Conservation (phyloP, 2,329 filamentous ascomycete genomes). For the Pseudogymnoascus sp. region DNA sequence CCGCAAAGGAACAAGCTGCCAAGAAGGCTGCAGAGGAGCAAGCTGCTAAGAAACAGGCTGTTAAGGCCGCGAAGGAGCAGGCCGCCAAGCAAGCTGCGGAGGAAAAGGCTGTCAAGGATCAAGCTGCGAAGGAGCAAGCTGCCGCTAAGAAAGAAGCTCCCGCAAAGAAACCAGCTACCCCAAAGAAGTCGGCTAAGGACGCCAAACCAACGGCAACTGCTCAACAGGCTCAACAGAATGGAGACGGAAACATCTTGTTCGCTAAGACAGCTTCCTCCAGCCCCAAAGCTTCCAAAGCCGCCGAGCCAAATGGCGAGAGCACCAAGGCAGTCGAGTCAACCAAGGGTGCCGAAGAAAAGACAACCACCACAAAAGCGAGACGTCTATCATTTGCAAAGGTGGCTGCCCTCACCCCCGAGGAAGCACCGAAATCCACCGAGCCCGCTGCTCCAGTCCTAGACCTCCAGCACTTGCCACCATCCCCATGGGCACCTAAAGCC, state of each 20-base stretch:
- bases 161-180: background rate
- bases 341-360: background rate
- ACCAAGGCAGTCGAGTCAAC: background rate
- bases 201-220: background rate
- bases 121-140: background rate
- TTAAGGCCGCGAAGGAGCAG: background rate
- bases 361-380: background rate
- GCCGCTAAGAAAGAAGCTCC: background rate
- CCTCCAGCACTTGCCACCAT: background rate
- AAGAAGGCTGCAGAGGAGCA: background rate
- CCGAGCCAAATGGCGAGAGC: background rate
- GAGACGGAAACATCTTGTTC: background rate
- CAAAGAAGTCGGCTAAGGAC: background rate
- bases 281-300: background rate
- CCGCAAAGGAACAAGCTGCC: background rate
- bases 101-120: background rate
- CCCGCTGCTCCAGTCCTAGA: background rate
- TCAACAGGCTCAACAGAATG: background rate
- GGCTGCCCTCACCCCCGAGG: background rate
- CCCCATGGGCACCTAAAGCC: constrained; percentile 13
- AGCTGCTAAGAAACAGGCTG: background rate
- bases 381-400: background rate
- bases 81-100: background rate
- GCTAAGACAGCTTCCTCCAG: background rate
- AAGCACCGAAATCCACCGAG: constrained; percentile 3